These are phyloP conservation scores for Ustilago crameri DNA, from an alignment of 1,284 basidiomycete species.

Conservation along the genomic window DNA sequence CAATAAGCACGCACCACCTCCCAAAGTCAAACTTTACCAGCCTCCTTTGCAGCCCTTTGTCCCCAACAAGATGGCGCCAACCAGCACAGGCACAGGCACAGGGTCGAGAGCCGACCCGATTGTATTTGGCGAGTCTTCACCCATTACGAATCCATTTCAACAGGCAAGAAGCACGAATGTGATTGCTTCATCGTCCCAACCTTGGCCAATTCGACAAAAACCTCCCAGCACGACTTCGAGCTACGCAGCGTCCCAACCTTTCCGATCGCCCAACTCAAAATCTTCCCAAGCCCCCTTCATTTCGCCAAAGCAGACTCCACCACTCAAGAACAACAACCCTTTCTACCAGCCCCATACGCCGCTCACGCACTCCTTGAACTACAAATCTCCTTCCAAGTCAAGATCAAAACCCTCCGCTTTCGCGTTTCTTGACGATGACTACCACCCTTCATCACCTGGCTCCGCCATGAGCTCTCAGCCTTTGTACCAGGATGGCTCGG, in stretches of 20 bases:
- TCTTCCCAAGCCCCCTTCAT: conserved; percentile 32
- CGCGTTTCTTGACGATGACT: conserved; percentile 18
- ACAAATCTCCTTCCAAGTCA: conserved; percentile 18
- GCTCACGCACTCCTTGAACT: neutral
- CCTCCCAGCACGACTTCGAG: conserved; percentile 20
- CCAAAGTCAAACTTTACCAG: conserved; percentile 51
- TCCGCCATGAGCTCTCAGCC: conserved; percentile 3
- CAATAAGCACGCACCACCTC: conserved; percentile 49
- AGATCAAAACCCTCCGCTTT: conserved; percentile 7
- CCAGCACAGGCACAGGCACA: conserved; percentile 6
- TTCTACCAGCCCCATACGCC: conserved; percentile 29
- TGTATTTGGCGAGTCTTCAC: conserved; percentile 40
- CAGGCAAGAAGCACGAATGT: conserved; percentile 1
- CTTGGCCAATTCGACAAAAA: conserved; percentile 5
- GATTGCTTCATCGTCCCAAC: conserved; percentile 7
- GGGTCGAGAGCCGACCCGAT: conserved; percentile 38
- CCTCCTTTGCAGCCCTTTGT: conserved; percentile 27
- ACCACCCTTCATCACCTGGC: conserved; percentile 12
- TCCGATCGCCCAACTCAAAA: conserved; percentile 41
- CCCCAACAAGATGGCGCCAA: conserved; percentile 4
- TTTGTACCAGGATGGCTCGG: conserved; percentile 6
- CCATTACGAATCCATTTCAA: conserved; percentile 21
- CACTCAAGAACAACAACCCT: conserved; percentile 38
- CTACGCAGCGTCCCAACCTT: conserved; percentile 35
- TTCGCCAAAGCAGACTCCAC: conserved; percentile 33